Evolutionary conservation across 2,329 filamentous ascomycete genomes (phyloP), one percentile per base, ranked within the genome.

Genomic region (Penicillium digitatum): DNA sequence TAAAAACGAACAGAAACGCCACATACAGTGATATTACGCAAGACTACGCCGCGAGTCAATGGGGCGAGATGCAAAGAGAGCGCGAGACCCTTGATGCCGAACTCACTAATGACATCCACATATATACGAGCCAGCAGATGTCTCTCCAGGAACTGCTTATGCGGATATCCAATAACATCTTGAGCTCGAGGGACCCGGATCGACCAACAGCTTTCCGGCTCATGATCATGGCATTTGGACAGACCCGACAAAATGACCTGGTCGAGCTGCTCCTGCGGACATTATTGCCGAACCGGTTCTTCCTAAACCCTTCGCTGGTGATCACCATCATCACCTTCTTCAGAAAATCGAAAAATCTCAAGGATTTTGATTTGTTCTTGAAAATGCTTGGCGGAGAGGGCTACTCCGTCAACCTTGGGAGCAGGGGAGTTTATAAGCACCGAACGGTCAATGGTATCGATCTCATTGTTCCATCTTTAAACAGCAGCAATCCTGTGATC

Each of bases 311-410:
- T 3, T 67, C 73, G 2, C 59, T 75, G 20, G 72, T 76, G 27
- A 63, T 72, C 37, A 62, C 71, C 0, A 72, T 73, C 6, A 31
- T 76, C 27, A 66, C 65, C 12, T 74, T 70, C 52, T 75, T 67
- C 55, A 71, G 70, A 42, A 76, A 74, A 56, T 67, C 70, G 2
- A 74, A 72, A 51, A 72, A 76, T 40, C 64, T 76, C 4, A 71
- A 69, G 39, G 65, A 67, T n/a, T 76, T 76, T 38, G 73, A 76
- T 47, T 53, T 69, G 22, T 74, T 76, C 48, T 55, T 76, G 31
- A 61, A 68, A 39, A 71, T 72, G 65, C 57, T 76, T 11, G 65
- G 67, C 31, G 73, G 72, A 3, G 60, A 69, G 31, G 64, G 66
- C 2, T 73, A 70, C 40, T 65, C 69, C 9, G 64, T 71, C 9